Percentiles rank a stretch among this genome's conserved stretches.
These are phyloP conservation scores for Colletotrichum tofieldiae DNA, from an alignment of 2,329 filamentous ascomycete species.

Conservation along the genomic window DNA sequence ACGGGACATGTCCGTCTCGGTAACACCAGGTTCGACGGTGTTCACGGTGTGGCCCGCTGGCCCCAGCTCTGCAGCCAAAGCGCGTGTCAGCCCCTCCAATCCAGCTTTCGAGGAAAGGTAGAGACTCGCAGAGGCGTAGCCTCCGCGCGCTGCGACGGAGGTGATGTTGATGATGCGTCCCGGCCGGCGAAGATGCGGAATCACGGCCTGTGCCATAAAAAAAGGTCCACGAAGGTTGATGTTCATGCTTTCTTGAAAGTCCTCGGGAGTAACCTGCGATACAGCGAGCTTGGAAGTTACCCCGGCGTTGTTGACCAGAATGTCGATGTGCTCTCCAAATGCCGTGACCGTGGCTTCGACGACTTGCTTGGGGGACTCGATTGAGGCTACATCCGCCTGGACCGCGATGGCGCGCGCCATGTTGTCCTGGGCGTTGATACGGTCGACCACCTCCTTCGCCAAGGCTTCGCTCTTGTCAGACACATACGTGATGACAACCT, in stretches of 20 bases:
- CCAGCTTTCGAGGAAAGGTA: constrained; percentile 27
- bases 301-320: constrained; percentile 36
- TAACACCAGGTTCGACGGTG: constrained; percentile 18
- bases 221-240: constrained; percentile 28
- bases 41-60: constrained; percentile 30
- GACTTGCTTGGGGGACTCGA: neutral
- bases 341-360: neutral
- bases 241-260: constrained; percentile 10
- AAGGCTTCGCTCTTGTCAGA: neutral
- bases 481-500: constrained; percentile 9
- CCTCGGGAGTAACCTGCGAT: constrained; percentile 1
- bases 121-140: constrained; percentile 15
- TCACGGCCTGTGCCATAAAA: constrained; percentile 23
- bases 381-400: constrained; percentile 10
- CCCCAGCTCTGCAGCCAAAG: constrained; percentile 25
- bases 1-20: constrained; percentile 25
- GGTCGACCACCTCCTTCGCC: neutral
- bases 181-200: constrained; percentile 7
- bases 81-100: constrained; percentile 25
- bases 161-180: constrained; percentile 35
- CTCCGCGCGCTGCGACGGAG: constrained; percentile 24
- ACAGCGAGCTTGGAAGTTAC: constrained; percentile 5
- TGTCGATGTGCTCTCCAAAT: constrained; percentile 22
- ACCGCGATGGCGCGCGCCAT: neutral
- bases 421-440: neutral